Evolutionary conservation across 2,329 filamentous ascomycete genomes (phyloP), one percentile per base, ranked within the genome.

Genomic region (Pyrenophora tritici-repentis): DNA sequence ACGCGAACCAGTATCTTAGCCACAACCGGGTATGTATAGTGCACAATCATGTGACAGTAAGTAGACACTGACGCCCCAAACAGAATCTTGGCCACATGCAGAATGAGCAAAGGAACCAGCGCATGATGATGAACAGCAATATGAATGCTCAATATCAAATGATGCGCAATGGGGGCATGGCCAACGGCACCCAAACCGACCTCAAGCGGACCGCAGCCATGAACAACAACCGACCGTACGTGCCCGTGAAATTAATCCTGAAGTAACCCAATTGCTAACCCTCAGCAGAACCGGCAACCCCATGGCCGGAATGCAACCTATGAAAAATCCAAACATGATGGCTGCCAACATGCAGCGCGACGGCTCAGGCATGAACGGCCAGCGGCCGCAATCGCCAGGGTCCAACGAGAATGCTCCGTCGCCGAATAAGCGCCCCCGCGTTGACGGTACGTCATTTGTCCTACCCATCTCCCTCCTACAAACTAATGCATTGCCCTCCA

Each of bases 341-440:
- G 86, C 68, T 36, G 68, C 86, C 50, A 86, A 89, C 71, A 95
- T 96, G 89, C 89, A 93, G 72, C 83, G 91, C 53, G 91, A 96
- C 66, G 89, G 90, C 46, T 93, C 90, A 13, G 86, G 88, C 56
- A 91, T 94, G 83, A 90, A 88, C 74, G 89, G 88, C 61, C 76
- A 76, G 58, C 85, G 91, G 53, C 87, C 91, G 22, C 86, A 87
- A 50, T 96, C 93, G 29, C 93, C 93, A 6, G 86, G 86, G 42
- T 87, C 88, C 32, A 87, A 86, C 47, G 92, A 97, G 45, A 94
- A 94, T 67, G 91, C 90, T 20, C 91, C 91, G 4, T 97, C 93
- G 26, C 93, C 93, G 2, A 93, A 89, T 57, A 97, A 97, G 79
- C 85, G 92, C 67, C 90, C 87, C 50, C 89, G 92, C 50, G 83